Conservation (phyloP, 495 filamentous ascomycete genomes). For the Talaromyces wortmannii region DNA sequence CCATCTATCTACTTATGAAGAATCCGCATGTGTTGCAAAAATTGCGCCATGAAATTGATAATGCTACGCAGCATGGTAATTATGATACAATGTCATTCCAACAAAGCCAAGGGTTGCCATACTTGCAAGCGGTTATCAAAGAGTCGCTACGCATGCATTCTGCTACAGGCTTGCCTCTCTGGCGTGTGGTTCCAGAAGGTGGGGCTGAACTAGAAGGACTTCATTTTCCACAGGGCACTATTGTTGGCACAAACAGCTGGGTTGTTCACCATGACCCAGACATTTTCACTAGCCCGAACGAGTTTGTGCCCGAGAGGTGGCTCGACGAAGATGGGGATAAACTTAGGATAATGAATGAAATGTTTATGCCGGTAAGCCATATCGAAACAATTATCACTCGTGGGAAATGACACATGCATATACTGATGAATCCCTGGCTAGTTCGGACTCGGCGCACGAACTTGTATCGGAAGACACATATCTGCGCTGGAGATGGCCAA, state of each 20-base stretch:
- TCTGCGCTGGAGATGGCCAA: constrained; percentile 41
- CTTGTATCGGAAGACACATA: constrained; percentile 43
- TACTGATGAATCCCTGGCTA: constrained; percentile 6
- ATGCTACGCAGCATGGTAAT: constrained; percentile 17
- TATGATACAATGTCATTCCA: constrained; percentile 34
- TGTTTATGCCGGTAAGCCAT: constrained; percentile 32
- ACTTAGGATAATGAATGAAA: constrained; percentile 32
- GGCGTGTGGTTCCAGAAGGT: constrained; percentile 54
- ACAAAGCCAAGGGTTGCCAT: constrained; percentile 42
- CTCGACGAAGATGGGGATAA: constrained; percentile 28
- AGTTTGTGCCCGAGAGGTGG: constrained; percentile 53
- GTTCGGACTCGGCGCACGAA: constrained; percentile 40
- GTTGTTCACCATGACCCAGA: constrained; percentile 47
- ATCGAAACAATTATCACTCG: neutral
- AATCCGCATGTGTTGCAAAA: constrained; percentile 24
- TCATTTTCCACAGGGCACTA: constrained; percentile 45
- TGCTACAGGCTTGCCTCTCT: constrained; percentile 52
- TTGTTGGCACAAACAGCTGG: constrained; percentile 55
- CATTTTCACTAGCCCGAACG: constrained; percentile 44
- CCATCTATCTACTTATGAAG: constrained; percentile 44
- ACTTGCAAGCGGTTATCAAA: constrained; percentile 46
- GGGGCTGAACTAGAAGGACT: constrained; percentile 40
- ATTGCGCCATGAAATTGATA: constrained; percentile 38
- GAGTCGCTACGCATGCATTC: constrained; percentile 64
- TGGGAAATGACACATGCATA: neutral